Conservation (phyloP, 1,139 yeast genomes). For the Candida glucosophila region DNA sequence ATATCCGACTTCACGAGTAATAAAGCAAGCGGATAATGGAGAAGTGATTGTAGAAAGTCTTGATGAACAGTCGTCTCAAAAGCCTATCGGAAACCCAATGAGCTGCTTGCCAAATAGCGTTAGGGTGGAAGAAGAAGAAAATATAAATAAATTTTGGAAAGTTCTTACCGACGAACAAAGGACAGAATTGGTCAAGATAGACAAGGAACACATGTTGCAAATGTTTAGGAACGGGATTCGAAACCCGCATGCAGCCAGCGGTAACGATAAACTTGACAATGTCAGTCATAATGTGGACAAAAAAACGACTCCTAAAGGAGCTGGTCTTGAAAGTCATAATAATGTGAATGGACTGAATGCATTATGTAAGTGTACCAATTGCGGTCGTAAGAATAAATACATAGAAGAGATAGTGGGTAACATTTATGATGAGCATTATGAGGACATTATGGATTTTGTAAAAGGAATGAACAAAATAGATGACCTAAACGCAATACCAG, state of each 20-base stretch:
- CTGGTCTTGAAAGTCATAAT: too few relatives aligned
- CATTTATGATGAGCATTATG: slow-evolving; percentile 52
- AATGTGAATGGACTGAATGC: slow-evolving; percentile 6
- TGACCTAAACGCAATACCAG: slow-evolving; percentile 33
- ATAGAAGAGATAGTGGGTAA: slow-evolving; percentile 69
- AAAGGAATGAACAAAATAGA: slow-evolving; percentile 33
- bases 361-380: slow-evolving; percentile 67
- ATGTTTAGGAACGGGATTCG: slow-evolving; percentile 36
- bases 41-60: slow-evolving; percentile 59
- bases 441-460: slow-evolving; percentile 32
- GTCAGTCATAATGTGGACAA: slow-evolving; percentile 5
- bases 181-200: slow-evolving; percentile 54
- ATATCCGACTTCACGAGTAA: slow-evolving; percentile 65
- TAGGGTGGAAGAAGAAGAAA: slow-evolving; percentile 49
- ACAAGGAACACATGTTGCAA: slow-evolving; percentile 61
- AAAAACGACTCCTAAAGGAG: too few relatives aligned
- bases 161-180: slow-evolving; percentile 54
- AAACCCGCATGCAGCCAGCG: slow-evolving; percentile 7
- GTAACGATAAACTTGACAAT: slow-evolving; percentile 5
- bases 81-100: slow-evolving; percentile 5
- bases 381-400: slow-evolving; percentile 69
- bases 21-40: slow-evolving; percentile 67
- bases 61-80: slow-evolving; percentile 15
- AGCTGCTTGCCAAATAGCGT: slow-evolving; percentile 44
- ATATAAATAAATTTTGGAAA: slow-evolving; percentile 64